A percentile compares a stretch with the other conserved stretches of the same genome.
phyloP scores from a whole-genome alignment of 768 basidiomycete genomes.

The Boletus tomentosulus region DNA sequence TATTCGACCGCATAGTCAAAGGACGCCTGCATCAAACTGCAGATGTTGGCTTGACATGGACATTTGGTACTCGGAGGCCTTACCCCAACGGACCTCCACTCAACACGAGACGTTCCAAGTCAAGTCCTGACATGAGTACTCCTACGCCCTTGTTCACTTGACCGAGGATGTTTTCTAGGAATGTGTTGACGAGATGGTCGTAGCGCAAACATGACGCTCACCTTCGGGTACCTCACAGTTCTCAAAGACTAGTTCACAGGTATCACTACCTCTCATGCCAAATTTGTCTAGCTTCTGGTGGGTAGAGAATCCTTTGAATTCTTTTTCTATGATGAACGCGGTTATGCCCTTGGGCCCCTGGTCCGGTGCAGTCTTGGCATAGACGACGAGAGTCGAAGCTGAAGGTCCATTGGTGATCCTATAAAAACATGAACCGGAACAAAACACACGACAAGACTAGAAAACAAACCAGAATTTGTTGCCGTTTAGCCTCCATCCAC shows the following conservation, averaged over 20 bases:
- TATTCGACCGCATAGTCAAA: constrained; percentile 87
- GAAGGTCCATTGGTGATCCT: constrained; percentile 96
- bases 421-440: neutral
- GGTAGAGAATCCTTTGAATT: constrained; percentile 80
- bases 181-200: neutral
- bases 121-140: constrained; percentile 93
- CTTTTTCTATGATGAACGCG: constrained; percentile 84
- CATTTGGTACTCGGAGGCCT: constrained; percentile 10
- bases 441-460: neutral
- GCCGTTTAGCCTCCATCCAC: constrained; percentile 79
- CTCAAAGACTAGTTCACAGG: constrained; percentile 90
- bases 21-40: constrained; percentile 87
- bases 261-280: constrained; percentile 95
- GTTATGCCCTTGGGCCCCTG: constrained; percentile 87
- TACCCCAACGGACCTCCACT: constrained; percentile 91
- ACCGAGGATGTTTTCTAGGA: constrained; percentile 79
- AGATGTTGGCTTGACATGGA: constrained; percentile 2
- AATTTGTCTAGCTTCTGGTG: constrained; percentile 92
- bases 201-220: constrained; percentile 26
- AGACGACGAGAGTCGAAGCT: constrained; percentile 88
- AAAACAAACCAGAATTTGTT: constrained; percentile 83
- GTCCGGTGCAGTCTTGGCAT: constrained; percentile 81
- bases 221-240: constrained; percentile 87
- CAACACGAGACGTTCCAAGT: constrained; percentile 87
- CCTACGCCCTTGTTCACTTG: constrained; percentile 72